Percentiles rank a stretch among this genome's conserved stretches.
phyloP scores from a whole-genome alignment of 192 early-diverging fungal species.

The Backusella luteola region DNA sequence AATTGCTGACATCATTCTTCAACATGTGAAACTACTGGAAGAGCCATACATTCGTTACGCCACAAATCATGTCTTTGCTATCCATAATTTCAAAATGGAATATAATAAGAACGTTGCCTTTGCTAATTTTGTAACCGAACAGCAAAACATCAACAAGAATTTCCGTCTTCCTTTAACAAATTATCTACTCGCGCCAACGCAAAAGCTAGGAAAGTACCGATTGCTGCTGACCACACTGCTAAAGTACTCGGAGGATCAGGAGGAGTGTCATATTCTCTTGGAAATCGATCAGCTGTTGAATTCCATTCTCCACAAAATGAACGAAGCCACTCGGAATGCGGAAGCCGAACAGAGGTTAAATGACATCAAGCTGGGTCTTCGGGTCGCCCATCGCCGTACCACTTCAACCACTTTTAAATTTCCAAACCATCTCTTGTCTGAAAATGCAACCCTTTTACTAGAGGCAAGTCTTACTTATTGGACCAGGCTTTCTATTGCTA shows the following conservation, averaged over 20 bases:
- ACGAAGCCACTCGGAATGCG: slow-evolving; percentile 18
- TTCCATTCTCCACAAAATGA: slow-evolving; percentile 9
- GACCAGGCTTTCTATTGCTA: background rate
- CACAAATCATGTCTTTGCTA: slow-evolving; percentile 5
- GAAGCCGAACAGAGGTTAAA: slow-evolving; percentile 1
- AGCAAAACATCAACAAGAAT: background rate
- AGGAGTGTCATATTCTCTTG: background rate
- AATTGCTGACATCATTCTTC: background rate
- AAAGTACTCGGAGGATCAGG: slow-evolving; percentile 11
- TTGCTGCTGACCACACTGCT: background rate
- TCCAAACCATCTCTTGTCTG: background rate
- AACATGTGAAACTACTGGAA: background rate
- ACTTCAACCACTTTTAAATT: background rate
- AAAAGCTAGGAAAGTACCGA: slow-evolving; percentile 8
- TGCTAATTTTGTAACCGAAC: background rate
- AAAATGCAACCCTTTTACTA: slow-evolving; percentile 1
- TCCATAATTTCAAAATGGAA: background rate
- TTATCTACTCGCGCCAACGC: background rate
- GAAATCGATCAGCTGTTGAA: background rate
- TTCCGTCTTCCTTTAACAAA: background rate
- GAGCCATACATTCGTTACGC: slow-evolving; percentile 10
- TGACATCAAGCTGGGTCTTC: slow-evolving; percentile 3
- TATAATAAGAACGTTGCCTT: background rate
- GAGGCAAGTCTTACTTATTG: background rate
- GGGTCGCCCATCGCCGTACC: background rate